A percentile compares a stretch with the other conserved stretches of the same genome.
These are phyloP conservation scores for Mortierella sp. DNA, from an alignment of 371 early-diverging fungal genomes.

Conservation along the genomic window DNA sequence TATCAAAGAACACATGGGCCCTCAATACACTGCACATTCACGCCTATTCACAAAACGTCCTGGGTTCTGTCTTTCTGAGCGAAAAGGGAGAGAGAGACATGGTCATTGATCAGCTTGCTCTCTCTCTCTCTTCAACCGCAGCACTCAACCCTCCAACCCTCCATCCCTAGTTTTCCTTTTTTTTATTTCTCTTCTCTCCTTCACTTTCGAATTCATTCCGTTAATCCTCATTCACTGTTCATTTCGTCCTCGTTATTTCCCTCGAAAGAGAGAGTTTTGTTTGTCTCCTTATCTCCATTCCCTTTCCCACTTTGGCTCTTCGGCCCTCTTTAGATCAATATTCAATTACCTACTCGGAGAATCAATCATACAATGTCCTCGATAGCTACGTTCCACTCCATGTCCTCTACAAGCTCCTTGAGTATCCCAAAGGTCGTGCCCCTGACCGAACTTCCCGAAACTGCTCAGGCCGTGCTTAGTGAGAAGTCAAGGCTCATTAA, in stretches of 20 bases:
- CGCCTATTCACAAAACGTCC: too few species aligned
- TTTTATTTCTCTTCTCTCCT: neutral
- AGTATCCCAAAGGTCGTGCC: slow-evolving; percentile 31
- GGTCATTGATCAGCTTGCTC: too few species aligned
- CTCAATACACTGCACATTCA: too few species aligned
- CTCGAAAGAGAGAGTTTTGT: neutral
- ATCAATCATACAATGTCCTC: slow-evolving; percentile 17
- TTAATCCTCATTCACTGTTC: neutral
- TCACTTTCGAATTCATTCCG: neutral
- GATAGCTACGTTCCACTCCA: slow-evolving; percentile 28
- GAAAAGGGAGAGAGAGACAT: too few species aligned
- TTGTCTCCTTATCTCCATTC: neutral
- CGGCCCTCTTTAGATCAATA: too few species aligned
- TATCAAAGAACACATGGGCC: too few species aligned
- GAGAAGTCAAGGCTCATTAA: slow-evolving; percentile 64
- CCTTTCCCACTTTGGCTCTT: slow-evolving; percentile 3
- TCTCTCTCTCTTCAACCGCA: too few species aligned
- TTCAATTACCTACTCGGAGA: neutral
- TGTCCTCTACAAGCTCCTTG: slow-evolving; percentile 36
- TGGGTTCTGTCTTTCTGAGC: too few species aligned
- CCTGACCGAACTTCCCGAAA: slow-evolving; percentile 49
- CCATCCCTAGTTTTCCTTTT: too few species aligned
- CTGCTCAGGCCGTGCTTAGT: slow-evolving; percentile 37
- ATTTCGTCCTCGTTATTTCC: neutral
- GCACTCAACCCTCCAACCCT: too few species aligned